Conservation (phyloP, 108 stramenopile species). For the Discostella pseudostelligera region DNA sequence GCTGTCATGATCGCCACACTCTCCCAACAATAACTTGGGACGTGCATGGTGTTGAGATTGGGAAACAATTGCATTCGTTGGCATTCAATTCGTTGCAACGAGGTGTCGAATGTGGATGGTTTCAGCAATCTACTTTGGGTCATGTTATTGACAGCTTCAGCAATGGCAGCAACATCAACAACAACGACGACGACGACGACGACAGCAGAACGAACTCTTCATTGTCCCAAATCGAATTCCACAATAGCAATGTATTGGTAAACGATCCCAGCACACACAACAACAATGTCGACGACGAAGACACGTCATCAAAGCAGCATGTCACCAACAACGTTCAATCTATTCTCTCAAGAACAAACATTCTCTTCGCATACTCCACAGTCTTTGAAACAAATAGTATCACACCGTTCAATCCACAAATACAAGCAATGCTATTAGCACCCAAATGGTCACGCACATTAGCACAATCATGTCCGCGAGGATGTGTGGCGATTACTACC, state of each 20-base stretch:
- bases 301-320: too few species aligned
- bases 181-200: too few species aligned
- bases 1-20: neutral
- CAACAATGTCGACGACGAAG: too few species aligned
- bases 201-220: too few species aligned
- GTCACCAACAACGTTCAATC: conserved; percentile 27
- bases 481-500: conserved; percentile 72
- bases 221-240: conserved; percentile 14
- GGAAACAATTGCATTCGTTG: conserved; percentile 47
- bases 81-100: conserved; percentile 41
- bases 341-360: conserved; percentile 49
- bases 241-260: conserved; percentile 27
- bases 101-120: conserved; percentile 37
- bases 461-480: conserved; percentile 44
- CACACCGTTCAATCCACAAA: conserved; percentile 47
- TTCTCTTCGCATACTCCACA: conserved; percentile 76
- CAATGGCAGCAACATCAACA: neutral
- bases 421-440: conserved; percentile 62
- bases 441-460: conserved; percentile 65
- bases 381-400: conserved; percentile 45
- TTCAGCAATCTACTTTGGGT: neutral
- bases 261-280: conserved; percentile 30
- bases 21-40: conserved; percentile 47
- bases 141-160: neutral
- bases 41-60: conserved; percentile 74